Base-by-base conservation (phyloP, 108 stramenopile genomes). In the Mayamaea pseudoterrestris region DNA sequence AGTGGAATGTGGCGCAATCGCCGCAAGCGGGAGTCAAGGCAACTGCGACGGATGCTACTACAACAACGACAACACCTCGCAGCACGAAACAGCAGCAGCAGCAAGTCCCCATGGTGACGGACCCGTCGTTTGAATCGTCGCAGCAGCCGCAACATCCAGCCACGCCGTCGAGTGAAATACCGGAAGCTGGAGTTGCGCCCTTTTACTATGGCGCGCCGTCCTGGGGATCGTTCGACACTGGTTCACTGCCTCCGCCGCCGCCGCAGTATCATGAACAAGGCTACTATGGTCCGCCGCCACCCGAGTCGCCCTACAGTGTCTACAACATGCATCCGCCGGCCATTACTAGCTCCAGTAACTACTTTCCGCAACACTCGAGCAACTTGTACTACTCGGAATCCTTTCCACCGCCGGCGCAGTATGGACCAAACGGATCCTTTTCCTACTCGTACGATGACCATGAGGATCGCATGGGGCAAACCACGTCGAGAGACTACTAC, bases 61-160 rank as follows among this genome's bases (percentile, higher is more conserved):
- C n/a, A n/a, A n/a, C n/a, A n/a, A n/a, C n/a, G n/a, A n/a, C 42
- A 17, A 22, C 59, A 9, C 27, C 48, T 5, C 31, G 17, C 32
- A 34, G 31, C 8, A 27, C 44, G 26, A 30, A 51, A 13, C 28
- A 45, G 2, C 55, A 65, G 14, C 50, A 60, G 3, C 30, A 48
- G 22, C 60, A 61, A 26, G 65, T 65, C 14, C 65, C 71, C 1
- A 25, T 73, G 12, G 71, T 73, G 0, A 36, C 65, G 2, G 71
- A 73, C 30, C 58, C 71, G 14, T 73, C 71, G 22, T 74, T 74
- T 47, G 73, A 74, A 37, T 74, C 73, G 6, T 63, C 62, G 22
- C 61, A 66, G 56, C 53, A 55, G 39, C 45, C 62, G 3, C 44
- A 26, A 26, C 25, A 49, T n/a, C 14, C 44, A 51, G 5, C 65